These are phyloP conservation scores for Kappamyces sp. DNA, from an alignment of 192 early-diverging fungal genomes.

Conservation along the genomic window DNA sequence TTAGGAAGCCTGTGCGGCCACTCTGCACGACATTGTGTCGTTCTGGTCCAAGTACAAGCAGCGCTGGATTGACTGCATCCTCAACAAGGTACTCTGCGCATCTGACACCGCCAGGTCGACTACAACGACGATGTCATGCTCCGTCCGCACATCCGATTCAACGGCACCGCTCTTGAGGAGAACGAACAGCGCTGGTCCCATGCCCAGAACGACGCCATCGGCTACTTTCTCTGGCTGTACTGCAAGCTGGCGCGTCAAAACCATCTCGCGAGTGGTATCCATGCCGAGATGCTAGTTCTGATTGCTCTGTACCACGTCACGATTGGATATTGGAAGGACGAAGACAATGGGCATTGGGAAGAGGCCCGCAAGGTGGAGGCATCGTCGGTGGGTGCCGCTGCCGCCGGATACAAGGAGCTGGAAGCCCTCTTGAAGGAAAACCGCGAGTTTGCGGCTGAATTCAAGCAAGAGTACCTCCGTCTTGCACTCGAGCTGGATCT, in stretches of 20 bases:
- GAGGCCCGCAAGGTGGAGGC: slow-evolving; percentile 35
- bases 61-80: slow-evolving; percentile 27
- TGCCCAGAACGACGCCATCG: slow-evolving; percentile 36
- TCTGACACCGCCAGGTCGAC: background rate
- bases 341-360: slow-evolving; percentile 35
- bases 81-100: too few species aligned
- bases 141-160: slow-evolving; percentile 35
- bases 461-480: slow-evolving; percentile 4
- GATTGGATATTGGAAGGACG: slow-evolving; percentile 25
- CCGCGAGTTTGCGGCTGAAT: background rate
- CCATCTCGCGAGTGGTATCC: slow-evolving; percentile 6
- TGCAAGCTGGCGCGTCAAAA: slow-evolving; percentile 18
- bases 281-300: slow-evolving; percentile 19
- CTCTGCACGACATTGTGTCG: slow-evolving; percentile 21
- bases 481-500: too few species aligned
- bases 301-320: slow-evolving; percentile 20
- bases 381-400: slow-evolving; percentile 29
- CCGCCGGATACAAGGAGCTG: slow-evolving; percentile 27
- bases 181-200: slow-evolving; percentile 30
- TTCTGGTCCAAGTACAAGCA: slow-evolving; percentile 28
- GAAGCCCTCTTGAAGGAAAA: slow-evolving; percentile 17
- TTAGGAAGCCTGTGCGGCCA: background rate
- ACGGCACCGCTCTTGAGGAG: slow-evolving; percentile 24
- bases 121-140: slow-evolving; percentile 23
- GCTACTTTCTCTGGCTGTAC: slow-evolving; percentile 29